Conservation (phyloP, 1,139 yeast species). For the Geotrichum europaeum region DNA sequence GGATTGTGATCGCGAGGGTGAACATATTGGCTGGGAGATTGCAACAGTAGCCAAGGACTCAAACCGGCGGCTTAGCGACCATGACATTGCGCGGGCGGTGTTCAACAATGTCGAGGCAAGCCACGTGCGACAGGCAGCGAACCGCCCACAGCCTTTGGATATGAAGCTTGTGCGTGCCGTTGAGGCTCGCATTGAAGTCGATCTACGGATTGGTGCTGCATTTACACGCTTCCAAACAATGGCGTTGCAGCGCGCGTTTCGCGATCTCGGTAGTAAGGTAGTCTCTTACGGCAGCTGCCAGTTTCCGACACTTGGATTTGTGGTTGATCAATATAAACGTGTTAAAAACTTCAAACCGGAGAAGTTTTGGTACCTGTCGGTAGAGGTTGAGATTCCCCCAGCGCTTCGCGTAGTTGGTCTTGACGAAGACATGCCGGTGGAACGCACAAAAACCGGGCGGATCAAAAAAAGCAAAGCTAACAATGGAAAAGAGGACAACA, state of each 20-base stretch:
- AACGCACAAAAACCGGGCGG: constrained; percentile 2
- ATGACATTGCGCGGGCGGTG: constrained; percentile 60
- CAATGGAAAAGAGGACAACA: constrained; percentile 21
- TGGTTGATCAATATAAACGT: constrained; percentile 85
- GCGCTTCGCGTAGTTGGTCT: constrained; percentile 23
- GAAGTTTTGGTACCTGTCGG: constrained; percentile 67
- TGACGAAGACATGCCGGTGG: constrained; percentile 23
- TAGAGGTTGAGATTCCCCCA: constrained; percentile 41
- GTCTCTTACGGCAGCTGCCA: constrained; percentile 93
- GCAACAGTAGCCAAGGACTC: constrained; percentile 56
- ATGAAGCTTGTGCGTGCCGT: constrained; percentile 77
- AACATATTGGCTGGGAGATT: constrained; percentile 86
- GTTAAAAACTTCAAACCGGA: constrained; percentile 69
- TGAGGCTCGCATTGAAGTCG: constrained; percentile 77
- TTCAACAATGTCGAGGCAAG: constrained; percentile 80
- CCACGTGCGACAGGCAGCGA: constrained; percentile 74
- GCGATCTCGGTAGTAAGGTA: constrained; percentile 29
- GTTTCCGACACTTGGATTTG: constrained; percentile 93
- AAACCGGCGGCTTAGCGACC: constrained; percentile 45
- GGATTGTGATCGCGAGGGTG: constrained; percentile 98
- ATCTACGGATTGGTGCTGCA: constrained; percentile 81
- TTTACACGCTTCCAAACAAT: constrained; percentile 74
- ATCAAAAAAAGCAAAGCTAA: not conserved
- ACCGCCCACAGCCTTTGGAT: constrained; percentile 57
- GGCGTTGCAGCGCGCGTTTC: constrained; percentile 36